A percentile compares a stretch with the other conserved stretches of the same genome.
Evolutionary conservation across 768 basidiomycete genomes (phyloP).

Genomic region (Lentinula aciculospora): DNA sequence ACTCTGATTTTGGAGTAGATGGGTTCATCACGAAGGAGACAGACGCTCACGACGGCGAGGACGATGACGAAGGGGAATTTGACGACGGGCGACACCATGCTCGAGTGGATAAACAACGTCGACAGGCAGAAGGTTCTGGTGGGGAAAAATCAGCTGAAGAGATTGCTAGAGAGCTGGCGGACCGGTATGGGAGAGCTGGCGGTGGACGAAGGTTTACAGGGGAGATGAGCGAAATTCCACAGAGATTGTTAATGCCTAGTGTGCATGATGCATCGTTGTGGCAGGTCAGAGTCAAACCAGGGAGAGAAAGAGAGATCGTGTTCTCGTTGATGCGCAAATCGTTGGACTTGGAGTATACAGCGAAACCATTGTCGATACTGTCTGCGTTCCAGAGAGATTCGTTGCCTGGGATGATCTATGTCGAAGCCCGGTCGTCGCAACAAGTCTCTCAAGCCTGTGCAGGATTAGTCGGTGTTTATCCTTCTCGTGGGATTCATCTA

Average conservation of each 20-base stretch:
- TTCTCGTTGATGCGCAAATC: constrained; percentile 94
- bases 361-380: constrained; percentile 75
- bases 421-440: constrained; percentile 86
- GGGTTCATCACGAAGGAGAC: constrained; percentile 15
- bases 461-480: constrained; percentile 91
- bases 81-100: constrained; percentile 58
- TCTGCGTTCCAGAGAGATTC: constrained; percentile 97
- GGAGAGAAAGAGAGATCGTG: constrained; percentile 88
- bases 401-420: constrained; percentile 91
- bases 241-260: constrained; percentile 91
- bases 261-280: constrained; percentile 94
- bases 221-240: constrained; percentile 91
- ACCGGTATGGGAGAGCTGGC: constrained; percentile 65
- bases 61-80: constrained; percentile 64
- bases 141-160: constrained; percentile 77
- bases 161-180: constrained; percentile 76
- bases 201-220: constrained; percentile 71
- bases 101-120: constrained; percentile 52
- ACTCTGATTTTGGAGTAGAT: constrained; percentile 46
- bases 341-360: constrained; percentile 75
- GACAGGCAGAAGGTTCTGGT: constrained; percentile 52
- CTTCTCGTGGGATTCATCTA: constrained; percentile 71
- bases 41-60: constrained; percentile 30
- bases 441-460: constrained; percentile 81
- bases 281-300: constrained; percentile 94